Evolutionary conservation across 257 asterid genomes (phyloP).

Genomic region (Plantago ovata): DNA sequence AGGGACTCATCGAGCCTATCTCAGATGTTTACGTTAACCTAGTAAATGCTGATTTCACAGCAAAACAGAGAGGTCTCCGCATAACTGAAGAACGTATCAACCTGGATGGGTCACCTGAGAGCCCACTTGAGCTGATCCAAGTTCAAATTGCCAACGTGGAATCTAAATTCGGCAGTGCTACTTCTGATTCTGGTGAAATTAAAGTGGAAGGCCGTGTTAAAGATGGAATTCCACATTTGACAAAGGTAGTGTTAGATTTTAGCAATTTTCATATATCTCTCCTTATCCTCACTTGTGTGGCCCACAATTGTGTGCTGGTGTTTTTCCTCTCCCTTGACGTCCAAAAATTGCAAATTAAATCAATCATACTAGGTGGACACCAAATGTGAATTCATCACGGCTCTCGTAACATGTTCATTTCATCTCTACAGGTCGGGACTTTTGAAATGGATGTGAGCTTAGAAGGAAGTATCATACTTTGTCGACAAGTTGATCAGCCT

Average conservation of each 20-base stretch:
- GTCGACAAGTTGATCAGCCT: slow-evolving; percentile 92
- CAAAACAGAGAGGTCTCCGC: slow-evolving; percentile 90
- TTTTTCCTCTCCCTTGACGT: too few relatives aligned
- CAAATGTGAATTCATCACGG: too few relatives aligned
- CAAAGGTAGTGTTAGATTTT: slow-evolving; percentile 28
- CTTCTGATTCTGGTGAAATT: slow-evolving; percentile 62
- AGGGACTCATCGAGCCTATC: slow-evolving; percentile 93
- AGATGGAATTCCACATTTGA: slow-evolving; percentile 74
- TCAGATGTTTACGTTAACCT: slow-evolving; percentile 82
- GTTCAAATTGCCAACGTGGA: slow-evolving; percentile 69
- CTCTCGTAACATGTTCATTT: too few relatives aligned
- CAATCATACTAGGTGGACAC: too few relatives aligned
- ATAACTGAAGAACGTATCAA: slow-evolving; percentile 72
- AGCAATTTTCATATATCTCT: too few relatives aligned
- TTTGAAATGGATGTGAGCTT: slow-evolving; percentile 78
- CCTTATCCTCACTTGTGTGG: too few relatives aligned
- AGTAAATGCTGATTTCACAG: slow-evolving; percentile 93
- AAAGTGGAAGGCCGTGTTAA: slow-evolving; percentile 77
- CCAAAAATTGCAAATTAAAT: too few relatives aligned
- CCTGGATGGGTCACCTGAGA: slow-evolving; percentile 57
- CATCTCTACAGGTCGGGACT: slow-evolving; percentile 34
- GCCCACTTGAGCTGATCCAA: slow-evolving; percentile 70
- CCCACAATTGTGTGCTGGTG: too few relatives aligned
- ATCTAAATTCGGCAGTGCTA: slow-evolving; percentile 79
- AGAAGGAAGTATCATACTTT: slow-evolving; percentile 79